Base-by-base conservation (phyloP, 139 green algal species). In the Parachlorella kessleri region DNA sequence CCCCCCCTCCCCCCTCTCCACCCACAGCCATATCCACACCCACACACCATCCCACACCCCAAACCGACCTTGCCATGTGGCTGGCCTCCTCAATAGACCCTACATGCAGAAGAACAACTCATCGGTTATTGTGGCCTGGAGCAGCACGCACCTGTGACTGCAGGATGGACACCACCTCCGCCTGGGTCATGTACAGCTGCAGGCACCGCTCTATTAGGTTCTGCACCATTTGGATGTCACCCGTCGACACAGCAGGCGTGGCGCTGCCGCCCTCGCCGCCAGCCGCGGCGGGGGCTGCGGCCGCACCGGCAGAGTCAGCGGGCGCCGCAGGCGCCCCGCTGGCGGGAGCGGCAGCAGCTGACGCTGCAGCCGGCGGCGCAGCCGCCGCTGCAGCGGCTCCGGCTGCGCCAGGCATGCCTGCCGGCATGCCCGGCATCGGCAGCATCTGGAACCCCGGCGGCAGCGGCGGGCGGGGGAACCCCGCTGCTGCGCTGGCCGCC, bases 171-270 rank as follows among this genome's bases (percentile, higher is more conserved):
- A 97, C 86, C 48, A 97, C 93, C 75, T 98, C 91, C 53, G 55
- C 74, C 76, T 95, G 89, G 38, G 89, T 87, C 90, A 98, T 94
- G 82, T 98, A 98, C 75, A 94, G 83, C 79, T 98, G 94, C 75
- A 98, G 84, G 84, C 95, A 98, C 6, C 86, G 78, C 86, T 98
- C 95, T 7, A 98, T 97, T 24, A 97, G 87, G 80, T 96, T 96
- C 78, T 98, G 95, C 36, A 98, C 94, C 69, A 91, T 73, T 80
- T 96, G 89, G 23, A 98, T 96, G 77, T 98, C 93, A 5, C 84
- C 67, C 10, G 89, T 86, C 39, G 88, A 92, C 1, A 97, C 91
- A 18, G 38, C n/a, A 26, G 42, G n/a, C 10, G 53, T 6, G 63
- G 63, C 21, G 63, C 23, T 33, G 26, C 26, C 26, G n/a, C 63